These are phyloP conservation scores for Fusarium sulawesiense DNA, from an alignment of 2,329 filamentous ascomycete species.

Conservation along the genomic window DNA sequence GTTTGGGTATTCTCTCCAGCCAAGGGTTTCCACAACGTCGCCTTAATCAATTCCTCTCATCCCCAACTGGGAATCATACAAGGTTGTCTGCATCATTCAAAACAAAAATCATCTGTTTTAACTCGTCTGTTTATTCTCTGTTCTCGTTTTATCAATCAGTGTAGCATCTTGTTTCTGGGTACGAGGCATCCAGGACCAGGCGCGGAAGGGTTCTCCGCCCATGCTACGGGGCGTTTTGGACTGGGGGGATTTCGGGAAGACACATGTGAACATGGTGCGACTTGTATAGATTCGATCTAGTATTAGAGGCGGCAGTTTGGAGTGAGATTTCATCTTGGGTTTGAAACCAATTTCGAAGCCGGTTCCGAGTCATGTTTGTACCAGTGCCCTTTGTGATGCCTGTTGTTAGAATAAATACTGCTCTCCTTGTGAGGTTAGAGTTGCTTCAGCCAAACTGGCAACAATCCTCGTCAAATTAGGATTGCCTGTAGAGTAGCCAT, in stretches of 20 bases:
- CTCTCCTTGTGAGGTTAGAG: background rate
- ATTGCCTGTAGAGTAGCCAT: background rate
- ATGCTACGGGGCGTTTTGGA: conserved; percentile 48
- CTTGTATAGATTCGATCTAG: conserved; percentile 49
- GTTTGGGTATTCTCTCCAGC: conserved; percentile 46
- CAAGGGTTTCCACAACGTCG: conserved; percentile 38
- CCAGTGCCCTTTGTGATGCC: background rate
- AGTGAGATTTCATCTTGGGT: conserved; percentile 44
- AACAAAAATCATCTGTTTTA: conserved; percentile 30
- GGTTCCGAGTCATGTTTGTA: background rate
- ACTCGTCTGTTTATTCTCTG: conserved; percentile 27
- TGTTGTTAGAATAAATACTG: background rate
- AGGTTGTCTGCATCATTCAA: conserved; percentile 37
- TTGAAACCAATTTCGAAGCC: conserved; percentile 30
- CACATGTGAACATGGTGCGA: conserved; percentile 47
- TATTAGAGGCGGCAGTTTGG: conserved; percentile 47
- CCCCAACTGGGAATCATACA: conserved; percentile 27
- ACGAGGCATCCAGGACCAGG: conserved; percentile 45
- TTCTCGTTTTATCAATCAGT: conserved; percentile 42
- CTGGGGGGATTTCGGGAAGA: conserved; percentile 46
- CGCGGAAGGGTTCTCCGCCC: conserved; percentile 44
- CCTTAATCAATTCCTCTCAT: conserved; percentile 42
- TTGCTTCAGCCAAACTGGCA: background rate
- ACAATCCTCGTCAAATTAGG: background rate
- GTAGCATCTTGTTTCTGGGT: conserved; percentile 47